These are phyloP conservation scores for Entomortierella lignicola DNA, from an alignment of 192 early-diverging fungal species.

Conservation along the genomic window DNA sequence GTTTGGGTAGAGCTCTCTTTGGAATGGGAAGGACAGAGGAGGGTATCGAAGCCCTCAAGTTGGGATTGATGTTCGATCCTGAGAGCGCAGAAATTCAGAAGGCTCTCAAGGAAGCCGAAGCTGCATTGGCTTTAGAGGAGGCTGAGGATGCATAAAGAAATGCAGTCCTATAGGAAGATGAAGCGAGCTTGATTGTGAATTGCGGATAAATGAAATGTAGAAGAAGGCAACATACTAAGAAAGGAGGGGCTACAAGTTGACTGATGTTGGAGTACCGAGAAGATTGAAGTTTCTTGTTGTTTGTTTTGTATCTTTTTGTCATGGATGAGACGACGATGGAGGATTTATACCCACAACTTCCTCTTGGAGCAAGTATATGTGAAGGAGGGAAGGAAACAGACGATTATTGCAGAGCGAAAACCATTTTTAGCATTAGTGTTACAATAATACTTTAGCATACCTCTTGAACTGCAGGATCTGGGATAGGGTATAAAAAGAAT, in stretches of 20 bases:
- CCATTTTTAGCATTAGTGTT: too few relatives aligned
- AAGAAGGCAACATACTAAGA: too few relatives aligned
- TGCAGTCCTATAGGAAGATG: not conserved
- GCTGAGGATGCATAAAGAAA: not conserved
- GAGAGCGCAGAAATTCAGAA: slow-evolving; percentile 81
- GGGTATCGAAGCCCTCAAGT: slow-evolving; percentile 84
- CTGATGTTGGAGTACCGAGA: not conserved
- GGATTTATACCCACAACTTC: slow-evolving; percentile 10
- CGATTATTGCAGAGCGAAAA: not conserved
- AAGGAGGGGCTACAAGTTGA: too few relatives aligned
- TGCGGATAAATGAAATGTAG: not conserved
- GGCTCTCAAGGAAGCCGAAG: slow-evolving; percentile 74
- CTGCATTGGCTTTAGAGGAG: slow-evolving; percentile 12
- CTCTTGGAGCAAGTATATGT: slow-evolving; percentile 2
- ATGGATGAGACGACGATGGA: not conserved
- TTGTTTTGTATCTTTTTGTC: not conserved
- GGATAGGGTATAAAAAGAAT: slow-evolving; percentile 13
- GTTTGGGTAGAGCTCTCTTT: slow-evolving; percentile 87
- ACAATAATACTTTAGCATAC: slow-evolving; percentile 3
- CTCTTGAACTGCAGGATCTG: slow-evolving; percentile 48
- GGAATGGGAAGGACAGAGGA: slow-evolving; percentile 84
- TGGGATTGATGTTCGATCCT: slow-evolving; percentile 80
- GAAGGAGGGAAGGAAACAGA: not conserved
- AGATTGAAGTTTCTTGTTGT: slow-evolving; percentile 1
- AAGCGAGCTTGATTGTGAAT: slow-evolving; percentile 4